phyloP scores from a whole-genome alignment of 2,329 filamentous ascomycete species.

The Stromatinia cepivora region DNA sequence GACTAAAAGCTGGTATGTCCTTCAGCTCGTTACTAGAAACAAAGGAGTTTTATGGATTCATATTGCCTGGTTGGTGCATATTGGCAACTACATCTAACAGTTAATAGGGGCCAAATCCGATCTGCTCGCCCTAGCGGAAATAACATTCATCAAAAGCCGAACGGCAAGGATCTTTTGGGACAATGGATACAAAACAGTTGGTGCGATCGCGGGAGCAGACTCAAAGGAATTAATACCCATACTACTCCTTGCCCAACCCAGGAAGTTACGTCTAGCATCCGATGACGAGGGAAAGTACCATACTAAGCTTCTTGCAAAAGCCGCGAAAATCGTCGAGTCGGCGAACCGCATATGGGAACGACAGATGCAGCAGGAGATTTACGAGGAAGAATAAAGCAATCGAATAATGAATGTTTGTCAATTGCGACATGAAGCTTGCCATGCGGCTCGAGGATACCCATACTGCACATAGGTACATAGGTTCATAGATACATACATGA shows the following conservation, averaged over 20 bases:
- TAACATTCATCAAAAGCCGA: constrained; percentile 74
- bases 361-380: constrained; percentile 32
- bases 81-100: constrained; percentile 11
- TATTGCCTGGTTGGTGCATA: not conserved
- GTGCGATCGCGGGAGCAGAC: constrained; percentile 67
- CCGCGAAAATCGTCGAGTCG: constrained; percentile 65
- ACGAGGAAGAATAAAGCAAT: constrained; percentile 27
- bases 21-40: not conserved
- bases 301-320: constrained; percentile 65
- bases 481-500: not conserved
- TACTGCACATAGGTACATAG: not conserved
- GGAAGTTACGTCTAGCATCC: constrained; percentile 58
- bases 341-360: constrained; percentile 66
- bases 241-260: constrained; percentile 71
- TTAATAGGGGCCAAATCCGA: constrained; percentile 63
- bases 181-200: constrained; percentile 69
- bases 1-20: constrained; percentile 57
- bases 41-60: not conserved
- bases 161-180: constrained; percentile 76
- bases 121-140: constrained; percentile 67
- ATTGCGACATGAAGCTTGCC: not conserved
- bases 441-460: not conserved
- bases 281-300: constrained; percentile 60
- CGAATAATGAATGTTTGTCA: not conserved
- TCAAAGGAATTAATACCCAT: constrained; percentile 67